phyloP scores from a whole-genome alignment of 1,284 basidiomycete species.

The Ceratobasidium sp. region DNA sequence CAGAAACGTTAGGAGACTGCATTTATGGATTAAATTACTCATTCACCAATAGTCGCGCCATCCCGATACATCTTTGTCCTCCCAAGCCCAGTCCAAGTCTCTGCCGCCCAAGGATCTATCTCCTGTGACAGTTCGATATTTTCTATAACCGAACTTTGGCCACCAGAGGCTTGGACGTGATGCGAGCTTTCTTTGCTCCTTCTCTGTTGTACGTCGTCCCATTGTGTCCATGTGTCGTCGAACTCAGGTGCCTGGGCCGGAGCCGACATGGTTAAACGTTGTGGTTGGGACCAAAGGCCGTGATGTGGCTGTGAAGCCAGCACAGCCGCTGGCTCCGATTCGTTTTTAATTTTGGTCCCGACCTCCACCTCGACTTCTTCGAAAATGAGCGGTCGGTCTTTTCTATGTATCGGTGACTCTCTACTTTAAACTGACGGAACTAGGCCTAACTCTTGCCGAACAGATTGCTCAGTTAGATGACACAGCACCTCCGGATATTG shows the following conservation, averaged over 20 bases:
- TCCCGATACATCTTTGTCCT: slow-evolving; percentile 39
- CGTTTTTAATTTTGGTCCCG: slow-evolving; percentile 9
- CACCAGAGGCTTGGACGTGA: neutral
- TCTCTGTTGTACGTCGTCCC: slow-evolving; percentile 33
- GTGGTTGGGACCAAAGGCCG: neutral
- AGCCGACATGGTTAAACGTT: slow-evolving; percentile 17
- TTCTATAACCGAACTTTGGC: slow-evolving; percentile 7
- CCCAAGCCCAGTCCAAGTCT: slow-evolving; percentile 19
- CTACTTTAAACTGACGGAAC: neutral
- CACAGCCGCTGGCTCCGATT: slow-evolving; percentile 19
- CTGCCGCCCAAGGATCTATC: slow-evolving; percentile 39
- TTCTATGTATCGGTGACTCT: neutral
- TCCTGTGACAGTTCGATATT: slow-evolving; percentile 30
- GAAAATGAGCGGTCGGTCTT: neutral
- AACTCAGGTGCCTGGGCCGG: slow-evolving; percentile 26
- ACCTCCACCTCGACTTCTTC: neutral
- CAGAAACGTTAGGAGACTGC: neutral
- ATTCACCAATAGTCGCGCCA: slow-evolving; percentile 49
- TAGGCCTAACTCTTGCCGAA: slow-evolving; percentile 71
- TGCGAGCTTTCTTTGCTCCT: slow-evolving; percentile 21
- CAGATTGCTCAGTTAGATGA: slow-evolving; percentile 85
- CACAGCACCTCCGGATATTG: slow-evolving; percentile 66
- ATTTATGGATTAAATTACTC: neutral
- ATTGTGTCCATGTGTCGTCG: slow-evolving; percentile 41
- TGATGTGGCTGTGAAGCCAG: slow-evolving; percentile 4